phyloP scores from a whole-genome alignment of 169 alveolate species.

The Plasmodium gallinaceum region DNA sequence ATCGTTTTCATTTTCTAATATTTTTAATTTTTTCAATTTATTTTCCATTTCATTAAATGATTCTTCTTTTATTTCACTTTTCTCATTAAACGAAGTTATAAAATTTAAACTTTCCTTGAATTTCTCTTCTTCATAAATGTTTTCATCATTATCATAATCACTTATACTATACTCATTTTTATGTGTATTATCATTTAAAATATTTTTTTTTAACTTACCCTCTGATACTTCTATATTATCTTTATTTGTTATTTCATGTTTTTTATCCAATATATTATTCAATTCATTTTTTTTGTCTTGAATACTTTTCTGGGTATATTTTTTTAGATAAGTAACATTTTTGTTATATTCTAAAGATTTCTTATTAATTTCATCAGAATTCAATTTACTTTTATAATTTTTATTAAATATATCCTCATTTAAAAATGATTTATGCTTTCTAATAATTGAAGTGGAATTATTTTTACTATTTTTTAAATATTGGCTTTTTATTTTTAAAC shows the following conservation, averaged over 20 bases:
- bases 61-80: conserved; percentile 4
- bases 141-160: too few species aligned
- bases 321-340: conserved; percentile 18
- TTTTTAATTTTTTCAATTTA: neutral
- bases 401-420: conserved; percentile 20
- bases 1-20: neutral
- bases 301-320: conserved; percentile 7
- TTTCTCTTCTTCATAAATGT: neutral
- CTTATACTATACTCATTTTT: too few species aligned
- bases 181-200: too few species aligned
- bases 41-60: conserved; percentile 4
- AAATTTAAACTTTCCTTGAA: conserved; percentile 31
- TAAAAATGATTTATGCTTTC: conserved; percentile 24
- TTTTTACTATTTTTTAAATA: neutral
- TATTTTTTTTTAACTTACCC: neutral
- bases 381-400: conserved; percentile 6
- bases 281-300: conserved; percentile 2
- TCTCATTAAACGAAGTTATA: conserved; percentile 22
- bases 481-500: neutral
- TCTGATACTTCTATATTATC: neutral
- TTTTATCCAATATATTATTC: neutral
- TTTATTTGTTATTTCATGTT: too few species aligned
- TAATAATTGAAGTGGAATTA: neutral
- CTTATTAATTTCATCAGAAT: neutral
- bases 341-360: neutral